Conservation (phyloP, 176 grass and related monocot species). For the Bolboschoenus planiculmis region DNA sequence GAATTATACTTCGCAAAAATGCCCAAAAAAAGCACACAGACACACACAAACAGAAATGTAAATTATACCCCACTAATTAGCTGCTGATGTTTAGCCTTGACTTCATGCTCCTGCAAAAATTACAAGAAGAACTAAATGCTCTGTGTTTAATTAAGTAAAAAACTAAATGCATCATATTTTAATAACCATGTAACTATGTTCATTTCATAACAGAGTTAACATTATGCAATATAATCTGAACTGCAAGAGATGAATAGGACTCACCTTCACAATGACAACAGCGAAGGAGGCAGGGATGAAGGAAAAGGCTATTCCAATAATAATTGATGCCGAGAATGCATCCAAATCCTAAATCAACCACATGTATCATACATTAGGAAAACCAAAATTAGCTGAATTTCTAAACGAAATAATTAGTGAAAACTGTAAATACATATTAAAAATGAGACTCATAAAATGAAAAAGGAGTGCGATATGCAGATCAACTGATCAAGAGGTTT, state of each 20-base stretch:
- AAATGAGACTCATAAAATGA: conserved; percentile 9
- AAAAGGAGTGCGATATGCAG: not conserved
- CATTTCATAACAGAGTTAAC: not conserved
- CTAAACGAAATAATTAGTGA: not conserved
- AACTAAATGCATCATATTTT: not conserved
- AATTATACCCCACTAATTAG: conserved; percentile 51
- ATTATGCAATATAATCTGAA: not conserved
- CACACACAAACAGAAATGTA: not conserved
- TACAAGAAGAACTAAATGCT: conserved; percentile 5
- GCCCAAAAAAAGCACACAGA: not conserved
- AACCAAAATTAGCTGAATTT: not conserved
- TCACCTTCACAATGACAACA: conserved; percentile 44
- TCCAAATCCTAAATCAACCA: conserved; percentile 40
- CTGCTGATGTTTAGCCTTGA: conserved; percentile 50
- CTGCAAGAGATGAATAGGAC: not conserved
- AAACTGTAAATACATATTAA: not conserved
- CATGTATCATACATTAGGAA: not conserved
- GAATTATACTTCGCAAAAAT: conserved; percentile 7
- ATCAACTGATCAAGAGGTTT: conserved; percentile 4
- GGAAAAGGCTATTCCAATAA: conserved; percentile 44
- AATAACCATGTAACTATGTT: not conserved
- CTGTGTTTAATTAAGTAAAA: not conserved
- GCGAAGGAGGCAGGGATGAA: conserved; percentile 52
- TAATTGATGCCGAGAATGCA: conserved; percentile 50
- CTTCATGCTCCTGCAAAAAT: conserved; percentile 39